phyloP scores from a whole-genome alignment of 164 flowering plant species.

The Paratinospora sagittata region DNA sequence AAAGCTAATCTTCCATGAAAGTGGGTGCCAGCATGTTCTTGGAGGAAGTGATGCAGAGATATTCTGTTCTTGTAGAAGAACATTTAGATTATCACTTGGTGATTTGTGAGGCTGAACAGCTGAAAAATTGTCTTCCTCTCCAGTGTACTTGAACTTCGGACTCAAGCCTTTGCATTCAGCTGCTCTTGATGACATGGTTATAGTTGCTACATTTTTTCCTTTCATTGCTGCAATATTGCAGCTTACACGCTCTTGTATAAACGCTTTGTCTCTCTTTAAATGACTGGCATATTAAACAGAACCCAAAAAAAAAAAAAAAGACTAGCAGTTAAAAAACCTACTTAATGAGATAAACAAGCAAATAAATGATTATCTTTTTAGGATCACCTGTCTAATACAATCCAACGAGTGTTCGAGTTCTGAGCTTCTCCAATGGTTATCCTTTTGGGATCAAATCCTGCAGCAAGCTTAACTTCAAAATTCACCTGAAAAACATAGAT shows the following conservation, averaged over 20 bases:
- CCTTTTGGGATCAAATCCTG: too few relatives aligned
- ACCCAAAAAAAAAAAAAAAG: not conserved
- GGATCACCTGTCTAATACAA: too few relatives aligned
- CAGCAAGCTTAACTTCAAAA: too few relatives aligned
- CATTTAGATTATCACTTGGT: not conserved
- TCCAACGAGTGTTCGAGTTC: too few relatives aligned
- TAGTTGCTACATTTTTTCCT: too few relatives aligned
- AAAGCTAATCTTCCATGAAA: slow-evolving; percentile 34
- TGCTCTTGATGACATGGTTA: slow-evolving; percentile 26
- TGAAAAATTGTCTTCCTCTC: not conserved
- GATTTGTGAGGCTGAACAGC: slow-evolving; percentile 1
- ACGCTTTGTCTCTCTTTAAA: slow-evolving; percentile 33
- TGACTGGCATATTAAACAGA: slow-evolving; percentile 22
- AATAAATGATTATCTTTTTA: too few relatives aligned
- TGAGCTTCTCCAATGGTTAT: too few relatives aligned
- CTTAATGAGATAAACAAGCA: too few relatives aligned
- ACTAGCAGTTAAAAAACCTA: not conserved
- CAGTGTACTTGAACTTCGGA: not conserved
- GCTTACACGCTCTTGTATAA: slow-evolving; percentile 29
- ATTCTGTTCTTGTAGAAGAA: slow-evolving; percentile 3
- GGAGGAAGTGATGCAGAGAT: slow-evolving; percentile 2
- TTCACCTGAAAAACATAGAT: too few relatives aligned
- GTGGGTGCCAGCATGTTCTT: slow-evolving; percentile 31
- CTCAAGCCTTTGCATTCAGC: not conserved
- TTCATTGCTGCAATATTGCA: slow-evolving; percentile 47